Base-by-base conservation (phyloP, 2,329 filamentous ascomycete genomes). In the Paraphoma chrysanthemicola region DNA sequence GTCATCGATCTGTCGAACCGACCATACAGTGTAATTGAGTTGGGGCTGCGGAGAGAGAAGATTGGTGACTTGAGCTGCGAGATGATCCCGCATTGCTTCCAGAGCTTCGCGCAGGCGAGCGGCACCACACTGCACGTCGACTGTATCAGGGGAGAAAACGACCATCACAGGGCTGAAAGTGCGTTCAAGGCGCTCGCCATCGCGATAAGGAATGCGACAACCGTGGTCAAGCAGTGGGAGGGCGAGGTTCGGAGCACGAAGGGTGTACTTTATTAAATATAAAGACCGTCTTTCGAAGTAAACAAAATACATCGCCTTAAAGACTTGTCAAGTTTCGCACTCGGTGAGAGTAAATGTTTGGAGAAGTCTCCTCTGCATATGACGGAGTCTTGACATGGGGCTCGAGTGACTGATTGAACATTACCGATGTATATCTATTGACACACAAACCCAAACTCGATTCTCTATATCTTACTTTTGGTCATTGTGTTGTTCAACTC, bases 231-330 rank as follows among this genome's bases (percentile, higher is more conserved):
- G 42, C 92, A 92, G 10, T 89, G 90, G 75, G 93, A 96, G 79
- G 93, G 92, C 2, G 95, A 99, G 83, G 88, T 98, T 28, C 91
- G 93, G 51, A 97, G 93, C 81, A 98, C 94, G 8, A 98, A 98
- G 85, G 94, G 94, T 10, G 96, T 96, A 33, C 77, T 97, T 78
- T 87, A 78, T 54, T 78, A 68, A n/a, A 42, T 23, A 23, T 23
- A 23, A 23, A 5, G 23, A 23, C 5, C 23, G 23, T 23, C 23
- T 2, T 23, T 23, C 5, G 23, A 23, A 23, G 23, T 23, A 3
- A 23, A 23, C 5, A 5, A 23, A 23, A 23, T 23, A 23, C 5
- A 23, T 5, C 23, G 23, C 23, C 2, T 6, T 3, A 38, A 11
- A 38, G 10, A 38, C 6, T 38, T 11, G 33, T 6, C n/a, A 38